A percentile compares a stretch with the other conserved stretches of the same genome.
Conservation (phyloP, 331 rosid genomes). For the Cydonia oblonga region DNA sequence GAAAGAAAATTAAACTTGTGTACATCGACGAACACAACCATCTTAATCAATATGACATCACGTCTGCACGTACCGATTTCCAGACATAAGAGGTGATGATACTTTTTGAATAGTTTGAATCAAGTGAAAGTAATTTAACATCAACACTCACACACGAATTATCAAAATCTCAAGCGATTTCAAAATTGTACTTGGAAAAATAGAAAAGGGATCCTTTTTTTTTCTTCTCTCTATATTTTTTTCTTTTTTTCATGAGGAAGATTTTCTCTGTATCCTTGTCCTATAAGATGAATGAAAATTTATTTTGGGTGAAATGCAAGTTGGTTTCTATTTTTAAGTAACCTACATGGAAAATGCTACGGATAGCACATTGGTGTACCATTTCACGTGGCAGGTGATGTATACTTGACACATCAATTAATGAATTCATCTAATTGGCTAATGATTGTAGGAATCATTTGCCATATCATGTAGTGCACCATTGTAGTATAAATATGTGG, state of each 20-base stretch:
- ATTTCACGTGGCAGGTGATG: not conserved
- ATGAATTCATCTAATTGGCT: not conserved
- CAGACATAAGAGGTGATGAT: slow-evolving; percentile 16
- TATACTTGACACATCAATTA: not conserved
- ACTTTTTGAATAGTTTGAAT: not conserved
- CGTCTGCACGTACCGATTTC: not conserved
- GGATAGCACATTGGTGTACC: too few species aligned
- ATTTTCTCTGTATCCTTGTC: not conserved
- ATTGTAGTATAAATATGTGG: not conserved
- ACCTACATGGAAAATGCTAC: too few species aligned
- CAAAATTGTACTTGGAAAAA: not conserved
- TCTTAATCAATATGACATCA: too few species aligned
- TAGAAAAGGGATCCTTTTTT: not conserved
- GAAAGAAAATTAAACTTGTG: not conserved
- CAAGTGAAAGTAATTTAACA: not conserved
- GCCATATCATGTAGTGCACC: not conserved
- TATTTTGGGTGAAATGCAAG: too few species aligned
- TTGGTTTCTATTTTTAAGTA: too few species aligned
- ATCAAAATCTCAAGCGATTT: not conserved
- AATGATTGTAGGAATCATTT: too few species aligned
- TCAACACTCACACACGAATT: not conserved
- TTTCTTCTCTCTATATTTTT: not conserved
- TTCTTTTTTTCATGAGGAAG: too few species aligned
- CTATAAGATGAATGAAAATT: not conserved
- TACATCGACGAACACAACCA: fast-evolving